Conservation (phyloP, 805 yeast species). For the Saccharomycopsis capsularis region DNA sequence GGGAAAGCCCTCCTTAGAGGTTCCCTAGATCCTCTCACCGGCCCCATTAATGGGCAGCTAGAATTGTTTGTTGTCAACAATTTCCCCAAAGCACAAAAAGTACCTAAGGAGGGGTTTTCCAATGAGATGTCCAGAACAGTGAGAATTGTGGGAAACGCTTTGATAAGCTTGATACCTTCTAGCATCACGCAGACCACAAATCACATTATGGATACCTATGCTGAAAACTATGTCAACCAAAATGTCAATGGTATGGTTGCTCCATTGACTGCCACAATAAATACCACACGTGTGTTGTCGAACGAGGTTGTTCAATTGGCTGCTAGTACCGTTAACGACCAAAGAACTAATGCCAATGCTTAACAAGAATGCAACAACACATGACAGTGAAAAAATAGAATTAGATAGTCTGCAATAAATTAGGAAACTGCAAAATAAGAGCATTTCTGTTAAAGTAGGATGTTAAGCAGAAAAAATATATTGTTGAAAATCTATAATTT, state of each 20-base stretch:
- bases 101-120: conserved; percentile 38
- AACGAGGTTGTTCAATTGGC: background rate
- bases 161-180: background rate
- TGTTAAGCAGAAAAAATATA: no score
- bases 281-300: conserved; percentile 4
- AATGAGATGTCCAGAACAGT: conserved; percentile 55
- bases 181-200: background rate
- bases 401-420: no score
- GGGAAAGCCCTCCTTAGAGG: conserved; percentile 60
- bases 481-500: no score
- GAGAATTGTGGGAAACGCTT: conserved; percentile 5
- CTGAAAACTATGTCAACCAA: conserved; percentile 1
- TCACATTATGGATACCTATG: conserved; percentile 1
- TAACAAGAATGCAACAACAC: no score
- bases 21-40: conserved; percentile 54
- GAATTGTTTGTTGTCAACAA: conserved; percentile 38
- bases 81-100: conserved; percentile 40
- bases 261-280: conserved; percentile 6
- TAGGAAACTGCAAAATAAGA: no score
- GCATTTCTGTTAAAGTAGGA: no score
- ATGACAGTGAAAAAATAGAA: no score
- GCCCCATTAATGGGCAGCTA: conserved; percentile 52
- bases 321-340: background rate
- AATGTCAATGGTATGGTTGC: background rate
- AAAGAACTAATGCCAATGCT: no score